phyloP scores from a whole-genome alignment of 2,329 filamentous ascomycete genomes.

The Paecilomyces variotii region DNA sequence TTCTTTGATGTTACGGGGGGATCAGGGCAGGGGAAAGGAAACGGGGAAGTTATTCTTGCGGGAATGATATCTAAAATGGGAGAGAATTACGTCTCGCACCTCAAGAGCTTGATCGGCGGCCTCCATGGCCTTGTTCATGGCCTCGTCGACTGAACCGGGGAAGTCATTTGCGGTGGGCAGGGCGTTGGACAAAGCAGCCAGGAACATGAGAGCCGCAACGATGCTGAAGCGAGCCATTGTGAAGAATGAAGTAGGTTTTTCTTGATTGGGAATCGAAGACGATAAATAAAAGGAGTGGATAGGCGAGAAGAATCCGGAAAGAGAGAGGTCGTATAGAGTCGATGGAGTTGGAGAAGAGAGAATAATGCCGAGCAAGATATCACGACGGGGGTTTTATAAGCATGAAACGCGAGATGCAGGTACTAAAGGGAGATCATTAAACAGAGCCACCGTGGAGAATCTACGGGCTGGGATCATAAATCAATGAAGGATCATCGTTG shows the following conservation, averaged over 20 bases:
- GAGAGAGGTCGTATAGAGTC: neutral
- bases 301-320: conserved; percentile 1
- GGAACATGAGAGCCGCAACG: conserved; percentile 17
- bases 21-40: neutral
- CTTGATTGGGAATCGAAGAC: conserved; percentile 1
- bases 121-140: neutral
- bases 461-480: neutral
- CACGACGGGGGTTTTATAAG: neutral
- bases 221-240: conserved; percentile 23
- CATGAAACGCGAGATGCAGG: neutral
- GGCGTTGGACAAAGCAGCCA: conserved; percentile 20
- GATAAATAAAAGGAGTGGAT: conserved; percentile 8
- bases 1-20: no score
- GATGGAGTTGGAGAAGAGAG: neutral
- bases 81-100: neutral
- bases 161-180: conserved; percentile 12
- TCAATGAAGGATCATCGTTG: neutral
- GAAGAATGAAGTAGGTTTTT: conserved; percentile 2
- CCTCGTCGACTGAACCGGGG: neutral
- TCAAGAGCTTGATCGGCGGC: neutral
- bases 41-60: neutral
- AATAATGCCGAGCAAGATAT: neutral
- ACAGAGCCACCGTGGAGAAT: neutral
- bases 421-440: neutral
- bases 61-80: neutral